Evolutionary conservation across 202 grass and related monocot genomes (phyloP).

Genomic region (Digitaria exilis): DNA sequence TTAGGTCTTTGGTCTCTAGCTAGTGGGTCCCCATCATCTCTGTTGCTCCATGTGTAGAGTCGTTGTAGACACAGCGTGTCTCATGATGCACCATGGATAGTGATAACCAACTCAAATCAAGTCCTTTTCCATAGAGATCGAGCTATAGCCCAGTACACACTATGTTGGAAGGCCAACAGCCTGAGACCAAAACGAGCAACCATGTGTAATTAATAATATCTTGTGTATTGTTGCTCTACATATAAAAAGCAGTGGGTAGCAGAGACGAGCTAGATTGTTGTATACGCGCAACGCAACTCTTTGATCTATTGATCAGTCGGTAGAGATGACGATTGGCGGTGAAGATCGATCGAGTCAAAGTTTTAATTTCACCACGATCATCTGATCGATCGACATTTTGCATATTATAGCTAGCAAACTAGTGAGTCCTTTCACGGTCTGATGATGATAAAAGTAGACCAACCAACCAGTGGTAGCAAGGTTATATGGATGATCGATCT

Average conservation of each 20-base stretch:
- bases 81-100: constrained; percentile 37
- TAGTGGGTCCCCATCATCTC: constrained; percentile 28
- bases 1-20: constrained; percentile 43
- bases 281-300: not conserved
- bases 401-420: not conserved
- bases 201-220: not conserved
- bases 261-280: not conserved
- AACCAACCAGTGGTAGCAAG: not conserved
- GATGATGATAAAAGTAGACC: not conserved
- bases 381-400: not conserved
- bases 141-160: not conserved
- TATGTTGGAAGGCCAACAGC: not conserved
- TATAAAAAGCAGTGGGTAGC: not conserved
- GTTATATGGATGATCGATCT: not conserved
- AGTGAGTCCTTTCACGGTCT: not conserved
- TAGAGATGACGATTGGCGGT: not conserved
- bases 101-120: constrained; percentile 33
- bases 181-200: not conserved
- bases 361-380: not conserved
- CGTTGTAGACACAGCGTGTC: not conserved
- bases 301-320: not conserved
- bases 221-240: not conserved
- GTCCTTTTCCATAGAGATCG: constrained; percentile 29
- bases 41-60: not conserved
- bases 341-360: not conserved